Evolutionary conservation across 2,329 filamentous ascomycete species (phyloP), one percentile per base, ranked within the genome.

Genomic region (Alternaria gaisen): DNA sequence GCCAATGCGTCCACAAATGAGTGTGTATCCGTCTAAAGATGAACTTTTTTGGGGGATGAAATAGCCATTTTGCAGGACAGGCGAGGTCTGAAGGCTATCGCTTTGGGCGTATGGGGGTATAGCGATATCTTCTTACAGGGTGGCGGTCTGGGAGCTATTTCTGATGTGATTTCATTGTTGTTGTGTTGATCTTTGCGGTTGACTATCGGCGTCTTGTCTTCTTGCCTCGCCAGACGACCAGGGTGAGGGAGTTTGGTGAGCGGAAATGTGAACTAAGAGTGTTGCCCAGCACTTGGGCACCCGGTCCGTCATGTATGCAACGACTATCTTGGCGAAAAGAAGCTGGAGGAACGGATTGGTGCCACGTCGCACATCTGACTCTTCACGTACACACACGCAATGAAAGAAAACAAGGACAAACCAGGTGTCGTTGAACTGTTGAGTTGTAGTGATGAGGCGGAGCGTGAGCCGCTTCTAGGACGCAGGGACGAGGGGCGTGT

Each of bases 381-480:
- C 22, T 20, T 24, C 5, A 24, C 10, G 22, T 24, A 50, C 14
- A 40, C 38, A 36, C 14, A 10, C 8, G 20, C 22, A 46, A 20
- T 30, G 16, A 34, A 10, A 34, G 24, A 34, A 24, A 40, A 20
- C 22, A 36, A 41, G 46, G 53, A 46, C 26, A 44, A 22, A 53
- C 56, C 40, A 56, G 38, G 53, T 16, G 53, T 51, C 12, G 32
- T 18, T 30, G 18, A 46, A 32, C 51, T 56, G 53, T 56, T 56
- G 44, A 47, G 53, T 51, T 18, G 38, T 41, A 38, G 22, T 40
- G 44, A 60, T 56, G 53, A 40, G 53, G 53, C 44, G 40, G 53
- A 54, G 50, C 32, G 38, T 56, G 42, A 56, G 57, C 57, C 46
- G 41, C 44, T 41, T 42, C 40, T 53, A 56, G 55, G 53, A 60